Evolutionary conservation across 2,329 filamentous ascomycete species (phyloP).

Genomic region (Tolypocladium capitatum): DNA sequence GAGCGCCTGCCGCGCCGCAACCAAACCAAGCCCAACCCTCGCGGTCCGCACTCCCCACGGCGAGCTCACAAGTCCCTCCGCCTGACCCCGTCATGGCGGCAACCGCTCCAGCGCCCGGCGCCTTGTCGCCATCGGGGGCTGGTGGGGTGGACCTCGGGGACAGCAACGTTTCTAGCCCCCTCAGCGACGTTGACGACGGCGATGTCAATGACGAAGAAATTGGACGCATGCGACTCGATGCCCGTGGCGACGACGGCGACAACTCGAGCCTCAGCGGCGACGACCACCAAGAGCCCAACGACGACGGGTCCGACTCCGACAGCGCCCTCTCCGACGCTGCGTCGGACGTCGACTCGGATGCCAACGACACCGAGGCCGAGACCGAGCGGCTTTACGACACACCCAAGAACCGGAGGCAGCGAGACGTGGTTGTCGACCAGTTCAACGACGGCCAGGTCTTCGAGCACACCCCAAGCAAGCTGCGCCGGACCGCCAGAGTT

Average conservation of each 20-base stretch:
- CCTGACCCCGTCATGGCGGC: slow-evolving; percentile 32
- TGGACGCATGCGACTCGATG: slow-evolving; percentile 41
- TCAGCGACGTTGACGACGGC: slow-evolving; percentile 82
- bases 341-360: slow-evolving; percentile 24
- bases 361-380: slow-evolving; percentile 71
- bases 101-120: slow-evolving; percentile 34
- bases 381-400: slow-evolving; percentile 87
- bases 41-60: background rate
- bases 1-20: background rate
- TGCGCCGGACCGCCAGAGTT: slow-evolving; percentile 37
- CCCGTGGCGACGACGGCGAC: slow-evolving; percentile 17
- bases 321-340: slow-evolving; percentile 44
- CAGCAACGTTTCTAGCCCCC: slow-evolving; percentile 72
- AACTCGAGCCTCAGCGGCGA: slow-evolving; percentile 14
- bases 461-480: slow-evolving; percentile 64
- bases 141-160: slow-evolving; percentile 39
- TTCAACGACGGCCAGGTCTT: slow-evolving; percentile 40
- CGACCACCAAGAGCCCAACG: slow-evolving; percentile 11
- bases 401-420: slow-evolving; percentile 53
- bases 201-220: slow-evolving; percentile 57
- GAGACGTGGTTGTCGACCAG: slow-evolving; percentile 45
- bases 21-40: background rate
- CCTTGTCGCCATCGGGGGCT: slow-evolving; percentile 28
- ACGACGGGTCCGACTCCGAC: slow-evolving; percentile 30
- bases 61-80: slow-evolving; percentile 3